Percentiles rank a stretch among this genome's conserved stretches.
These are phyloP conservation scores for Crithidia mellificae DNA, from an alignment of 208 protist species.

Conservation along the genomic window DNA sequence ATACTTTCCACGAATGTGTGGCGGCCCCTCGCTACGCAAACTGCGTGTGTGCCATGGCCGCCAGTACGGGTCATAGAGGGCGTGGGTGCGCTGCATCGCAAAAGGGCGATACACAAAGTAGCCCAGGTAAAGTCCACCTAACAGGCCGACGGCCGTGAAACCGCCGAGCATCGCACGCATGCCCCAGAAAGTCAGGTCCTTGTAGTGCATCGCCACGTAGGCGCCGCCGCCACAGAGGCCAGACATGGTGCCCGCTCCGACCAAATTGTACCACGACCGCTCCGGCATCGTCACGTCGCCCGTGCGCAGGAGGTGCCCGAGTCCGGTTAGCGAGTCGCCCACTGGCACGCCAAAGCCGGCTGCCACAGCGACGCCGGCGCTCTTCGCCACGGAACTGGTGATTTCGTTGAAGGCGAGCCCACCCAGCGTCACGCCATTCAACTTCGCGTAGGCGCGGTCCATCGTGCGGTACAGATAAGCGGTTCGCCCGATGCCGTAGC, in stretches of 20 bases:
- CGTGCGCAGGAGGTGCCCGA: constrained; percentile 23
- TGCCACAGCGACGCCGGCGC: constrained; percentile 45
- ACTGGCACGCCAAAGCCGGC: constrained; percentile 50
- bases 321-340: constrained; percentile 52
- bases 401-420: constrained; percentile 72
- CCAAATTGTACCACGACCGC: constrained; percentile 66
- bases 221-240: constrained; percentile 55
- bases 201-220: constrained; percentile 53
- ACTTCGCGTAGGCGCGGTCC: constrained; percentile 87
- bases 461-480: constrained; percentile 86
- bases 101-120: constrained; percentile 70
- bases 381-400: constrained; percentile 62
- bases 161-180: constrained; percentile 40
- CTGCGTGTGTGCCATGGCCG: constrained; percentile 72
- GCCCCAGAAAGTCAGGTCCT: constrained; percentile 64
- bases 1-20: constrained; percentile 73
- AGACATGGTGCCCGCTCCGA: constrained; percentile 31
- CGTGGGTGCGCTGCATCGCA: constrained; percentile 48
- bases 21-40: constrained; percentile 44
- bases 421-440: constrained; percentile 75
- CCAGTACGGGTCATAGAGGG: constrained; percentile 81
- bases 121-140: constrained; percentile 50
- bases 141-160: constrained; percentile 34
- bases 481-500: constrained; percentile 77
- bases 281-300: constrained; percentile 56